Base-by-base conservation (phyloP, 1,284 basidiomycete genomes). In the Schizopora paradoxa region DNA sequence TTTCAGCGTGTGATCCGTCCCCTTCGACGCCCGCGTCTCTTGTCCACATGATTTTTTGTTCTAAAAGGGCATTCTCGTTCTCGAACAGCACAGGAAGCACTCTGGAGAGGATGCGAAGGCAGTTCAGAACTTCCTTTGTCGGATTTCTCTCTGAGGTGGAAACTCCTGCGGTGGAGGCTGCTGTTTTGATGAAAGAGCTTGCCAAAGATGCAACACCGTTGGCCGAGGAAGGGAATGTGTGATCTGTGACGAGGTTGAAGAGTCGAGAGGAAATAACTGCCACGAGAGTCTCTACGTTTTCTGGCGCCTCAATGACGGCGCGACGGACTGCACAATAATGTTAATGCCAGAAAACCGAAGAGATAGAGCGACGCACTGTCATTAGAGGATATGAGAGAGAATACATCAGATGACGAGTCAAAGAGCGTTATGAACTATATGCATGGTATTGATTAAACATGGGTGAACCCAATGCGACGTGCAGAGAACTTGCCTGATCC, bases 51-150 rank as follows among this genome's bases (percentile, higher is more conserved):
- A 87, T 68, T 56, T 85, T 84, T 48, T 75, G 58, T 58, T 91
- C 86, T 53, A 89, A 79, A 5, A 70, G 59, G 56, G 87, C 86
- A 23, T 79, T 79, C 51, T 91, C 84, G 8, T 80, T 70, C 60
- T 93, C 91, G 58, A 92, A 92, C 33, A 94, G 67, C 11, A 92
- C 82, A 2, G 91, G 91, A 10, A 95, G 67, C n/a, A 95, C 76
- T 46, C 92, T 76, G 49, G 88, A 83, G 16, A 97, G 74, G 5
- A 96, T 78, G 23, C 93, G 77, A 21, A 95, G 61, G 59, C 91
- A 92, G 58, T 94, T 96, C 32, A 96, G 72, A 1, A 83, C 88
- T 60, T 95, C 86, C 54, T 84, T 85, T 0, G 86, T 88, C 6
- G 86, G 66, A 56, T 86, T 85, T 39, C 79, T 71, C 53, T 82